Evolutionary conservation across 225 moss, liverwort and hornwort genomes (phyloP).

Genomic region (Neckera pumila): DNA sequence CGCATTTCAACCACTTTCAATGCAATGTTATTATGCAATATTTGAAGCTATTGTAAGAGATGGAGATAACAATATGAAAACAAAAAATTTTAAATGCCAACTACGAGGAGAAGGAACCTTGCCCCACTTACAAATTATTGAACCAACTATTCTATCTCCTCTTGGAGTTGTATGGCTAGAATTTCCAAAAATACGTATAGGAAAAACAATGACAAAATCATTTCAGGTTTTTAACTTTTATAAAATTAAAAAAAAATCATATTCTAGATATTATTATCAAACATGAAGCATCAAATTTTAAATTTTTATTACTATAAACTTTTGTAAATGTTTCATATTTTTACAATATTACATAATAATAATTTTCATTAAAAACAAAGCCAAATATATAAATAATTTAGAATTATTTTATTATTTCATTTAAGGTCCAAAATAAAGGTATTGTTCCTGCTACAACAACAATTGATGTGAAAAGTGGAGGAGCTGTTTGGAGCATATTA

Average conservation of each 20-base stretch:
- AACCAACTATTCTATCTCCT: conserved; percentile 42
- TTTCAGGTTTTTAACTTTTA: conserved; percentile 10
- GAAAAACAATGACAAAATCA: conserved; percentile 54
- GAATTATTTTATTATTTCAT: too few relatives aligned
- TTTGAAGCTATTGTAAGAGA: conserved; percentile 81
- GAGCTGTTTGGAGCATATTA: conserved; percentile 41
- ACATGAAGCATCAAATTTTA: fast-evolving
- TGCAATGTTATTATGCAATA: conserved; percentile 67
- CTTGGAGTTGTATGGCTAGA: conserved; percentile 43
- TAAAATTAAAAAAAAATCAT: too few relatives aligned
- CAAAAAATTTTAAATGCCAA: conserved; percentile 74
- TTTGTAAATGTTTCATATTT: too few relatives aligned
- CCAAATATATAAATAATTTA: not conserved
- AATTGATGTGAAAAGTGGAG: conserved; percentile 32
- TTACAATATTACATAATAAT: not conserved
- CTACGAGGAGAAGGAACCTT: conserved; percentile 81
- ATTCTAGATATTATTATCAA: not conserved
- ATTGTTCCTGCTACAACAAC: conserved; percentile 51
- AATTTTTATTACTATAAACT: not conserved
- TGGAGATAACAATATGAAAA: conserved; percentile 62
- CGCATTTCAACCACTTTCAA: conserved; percentile 70
- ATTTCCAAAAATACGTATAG: conserved; percentile 42
- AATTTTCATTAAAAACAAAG: not conserved
- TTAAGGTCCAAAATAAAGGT: conserved; percentile 49
- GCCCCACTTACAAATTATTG: conserved; percentile 61